Percentiles rank a stretch among this genome's conserved stretches.
phyloP scores from a whole-genome alignment of 169 alveolate species.

The Condylostoma magnum region DNA sequence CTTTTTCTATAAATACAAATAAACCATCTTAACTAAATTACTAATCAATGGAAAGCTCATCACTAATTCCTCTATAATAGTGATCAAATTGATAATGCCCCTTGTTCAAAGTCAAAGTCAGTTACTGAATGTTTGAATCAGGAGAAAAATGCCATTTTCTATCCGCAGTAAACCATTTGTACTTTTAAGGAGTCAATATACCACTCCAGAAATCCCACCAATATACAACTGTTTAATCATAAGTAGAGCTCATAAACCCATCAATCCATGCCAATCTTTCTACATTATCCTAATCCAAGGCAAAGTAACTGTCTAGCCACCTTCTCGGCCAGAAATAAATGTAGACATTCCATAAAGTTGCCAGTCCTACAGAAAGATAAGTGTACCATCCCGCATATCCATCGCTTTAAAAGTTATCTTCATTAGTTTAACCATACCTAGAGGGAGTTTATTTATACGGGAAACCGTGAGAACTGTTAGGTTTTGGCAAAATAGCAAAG shows the following conservation, averaged over 20 bases:
- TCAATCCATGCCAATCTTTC: neutral
- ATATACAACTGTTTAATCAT: neutral
- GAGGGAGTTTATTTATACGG: conserved; percentile 18
- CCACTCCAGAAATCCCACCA: neutral
- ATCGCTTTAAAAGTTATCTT: conserved; percentile 6
- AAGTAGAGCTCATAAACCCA: neutral
- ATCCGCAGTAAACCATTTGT: neutral
- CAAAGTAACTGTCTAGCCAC: neutral
- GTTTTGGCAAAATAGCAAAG: conserved; percentile 15
- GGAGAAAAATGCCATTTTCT: neutral
- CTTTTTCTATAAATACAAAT: too few species aligned
- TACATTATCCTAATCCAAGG: neutral
- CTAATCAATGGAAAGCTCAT: too few species aligned
- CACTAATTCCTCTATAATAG: conserved; percentile 15
- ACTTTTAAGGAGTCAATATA: conserved; percentile 8
- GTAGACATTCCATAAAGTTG: conserved; percentile 1
- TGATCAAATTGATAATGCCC: neutral
- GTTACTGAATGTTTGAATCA: neutral
- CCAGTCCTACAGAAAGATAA: neutral
- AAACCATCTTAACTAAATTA: too few species aligned
- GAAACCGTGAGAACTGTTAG: conserved; percentile 17
- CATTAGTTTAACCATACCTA: conserved; percentile 3
- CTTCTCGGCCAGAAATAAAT: conserved; percentile 23
- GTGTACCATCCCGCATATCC: conserved; percentile 28
- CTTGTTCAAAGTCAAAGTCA: neutral